These are phyloP conservation scores for Mycena chlorophos DNA, from an alignment of 768 basidiomycete species.

Conservation along the genomic window DNA sequence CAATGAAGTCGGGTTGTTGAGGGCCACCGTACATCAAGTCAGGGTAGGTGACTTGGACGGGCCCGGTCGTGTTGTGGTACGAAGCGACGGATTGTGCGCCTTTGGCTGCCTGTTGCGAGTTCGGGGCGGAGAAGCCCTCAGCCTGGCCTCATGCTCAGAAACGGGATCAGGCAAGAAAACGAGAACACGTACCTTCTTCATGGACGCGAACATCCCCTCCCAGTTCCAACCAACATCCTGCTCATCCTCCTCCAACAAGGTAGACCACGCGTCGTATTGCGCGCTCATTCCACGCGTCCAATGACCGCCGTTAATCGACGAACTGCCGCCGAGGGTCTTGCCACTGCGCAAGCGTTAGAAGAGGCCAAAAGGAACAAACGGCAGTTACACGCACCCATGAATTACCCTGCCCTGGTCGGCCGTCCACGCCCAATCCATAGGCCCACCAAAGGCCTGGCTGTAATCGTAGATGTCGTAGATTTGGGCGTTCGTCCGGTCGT, in stretches of 20 bases:
- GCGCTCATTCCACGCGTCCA: conserved; percentile 34
- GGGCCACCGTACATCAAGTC: conserved; percentile 58
- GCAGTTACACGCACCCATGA: conserved; percentile 24
- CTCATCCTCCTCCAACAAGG: conserved; percentile 35
- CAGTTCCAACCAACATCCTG: conserved; percentile 49
- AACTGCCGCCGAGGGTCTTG: conserved; percentile 23
- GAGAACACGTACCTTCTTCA: conserved; percentile 43
- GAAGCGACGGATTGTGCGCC: conserved; percentile 46
- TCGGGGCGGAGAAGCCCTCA: conserved; percentile 49
- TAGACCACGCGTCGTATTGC: conserved; percentile 35
- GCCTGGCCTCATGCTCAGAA: conserved; percentile 34
- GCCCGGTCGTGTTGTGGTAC: conserved; percentile 55
- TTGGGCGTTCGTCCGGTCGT: conserved; percentile 30
- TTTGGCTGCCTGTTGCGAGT: conserved; percentile 43
- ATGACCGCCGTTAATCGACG: conserved; percentile 36
- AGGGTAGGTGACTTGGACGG: conserved; percentile 54
- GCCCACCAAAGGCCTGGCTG: conserved; percentile 26
- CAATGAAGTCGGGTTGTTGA: conserved; percentile 49
- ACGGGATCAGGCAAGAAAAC: background rate
- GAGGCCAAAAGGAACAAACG: background rate
- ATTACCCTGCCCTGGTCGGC: conserved; percentile 29
- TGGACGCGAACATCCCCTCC: conserved; percentile 43
- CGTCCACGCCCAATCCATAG: conserved; percentile 35
- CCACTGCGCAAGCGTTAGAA: conserved; percentile 5
- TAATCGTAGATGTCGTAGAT: conserved; percentile 35